phyloP scores from a whole-genome alignment of 2,329 filamentous ascomycete species.

The Penicillium sp. region DNA sequence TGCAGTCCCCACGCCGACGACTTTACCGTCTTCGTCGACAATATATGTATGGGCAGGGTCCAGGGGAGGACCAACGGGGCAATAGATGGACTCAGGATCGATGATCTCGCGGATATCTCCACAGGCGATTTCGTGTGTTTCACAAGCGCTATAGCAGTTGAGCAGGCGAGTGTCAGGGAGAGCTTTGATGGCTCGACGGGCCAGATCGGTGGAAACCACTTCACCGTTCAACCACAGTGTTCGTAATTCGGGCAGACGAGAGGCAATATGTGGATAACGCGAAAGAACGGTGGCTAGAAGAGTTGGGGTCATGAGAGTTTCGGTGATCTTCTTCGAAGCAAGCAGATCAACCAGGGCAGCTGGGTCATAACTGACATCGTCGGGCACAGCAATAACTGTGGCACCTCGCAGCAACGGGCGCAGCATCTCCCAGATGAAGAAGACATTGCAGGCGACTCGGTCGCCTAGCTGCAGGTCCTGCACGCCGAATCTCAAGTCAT shows the following conservation, averaged over 20 bases:
- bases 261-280: constrained; percentile 67
- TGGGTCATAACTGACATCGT: constrained; percentile 78
- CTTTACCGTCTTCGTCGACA: constrained; percentile 69
- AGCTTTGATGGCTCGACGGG: constrained; percentile 67
- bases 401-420: constrained; percentile 76
- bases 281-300: constrained; percentile 74
- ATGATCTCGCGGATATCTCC: constrained; percentile 74
- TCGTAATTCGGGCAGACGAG: constrained; percentile 66
- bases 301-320: constrained; percentile 83
- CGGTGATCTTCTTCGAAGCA: constrained; percentile 68
- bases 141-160: constrained; percentile 82
- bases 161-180: constrained; percentile 72
- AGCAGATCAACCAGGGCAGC: constrained; percentile 73
- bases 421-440: constrained; percentile 84
- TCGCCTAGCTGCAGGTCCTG: constrained; percentile 73
- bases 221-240: constrained; percentile 83
- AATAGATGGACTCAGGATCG: constrained; percentile 67
- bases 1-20: constrained; percentile 63
- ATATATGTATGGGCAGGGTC: constrained; percentile 73
- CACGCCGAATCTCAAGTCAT: constrained; percentile 71
- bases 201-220: constrained; percentile 78
- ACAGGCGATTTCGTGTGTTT: constrained; percentile 79
- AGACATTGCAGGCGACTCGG: constrained; percentile 84
- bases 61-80: constrained; percentile 73
- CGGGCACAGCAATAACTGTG: constrained; percentile 74